Evolutionary conservation across 2,329 filamentous ascomycete genomes (phyloP).

Genomic region (Botrytis byssoidea): DNA sequence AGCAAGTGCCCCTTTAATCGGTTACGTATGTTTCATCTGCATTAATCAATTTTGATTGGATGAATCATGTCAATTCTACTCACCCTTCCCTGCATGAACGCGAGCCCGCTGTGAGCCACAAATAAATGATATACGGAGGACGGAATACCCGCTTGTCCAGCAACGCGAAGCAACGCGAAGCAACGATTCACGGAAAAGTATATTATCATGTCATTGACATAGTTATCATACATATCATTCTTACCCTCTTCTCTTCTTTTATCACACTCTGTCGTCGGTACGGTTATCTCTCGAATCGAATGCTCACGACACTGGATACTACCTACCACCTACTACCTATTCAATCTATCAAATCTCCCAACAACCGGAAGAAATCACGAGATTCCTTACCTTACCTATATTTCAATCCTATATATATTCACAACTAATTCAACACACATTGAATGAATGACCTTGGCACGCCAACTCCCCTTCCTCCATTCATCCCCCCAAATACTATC

Average conservation of each 20-base stretch:
- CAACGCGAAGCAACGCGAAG: neutral
- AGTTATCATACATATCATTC: neutral
- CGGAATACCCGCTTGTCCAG: neutral
- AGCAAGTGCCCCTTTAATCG: neutral
- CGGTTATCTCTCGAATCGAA: neutral
- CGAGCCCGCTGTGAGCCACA: neutral
- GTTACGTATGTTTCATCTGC: neutral
- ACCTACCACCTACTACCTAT: neutral
- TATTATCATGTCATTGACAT: neutral
- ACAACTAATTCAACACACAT: too few species aligned
- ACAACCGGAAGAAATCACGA: neutral
- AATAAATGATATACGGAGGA: neutral
- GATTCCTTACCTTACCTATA: too few species aligned
- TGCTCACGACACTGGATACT: neutral
- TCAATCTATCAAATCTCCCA: neutral
- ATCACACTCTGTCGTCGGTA: neutral
- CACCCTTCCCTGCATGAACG: neutral
- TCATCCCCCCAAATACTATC: neutral
- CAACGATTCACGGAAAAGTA: neutral
- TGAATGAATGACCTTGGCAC: neutral
- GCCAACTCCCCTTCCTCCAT: neutral
- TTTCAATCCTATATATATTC: too few species aligned
- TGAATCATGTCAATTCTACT: neutral
- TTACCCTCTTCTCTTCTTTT: neutral
- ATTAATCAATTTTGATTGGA: conserved; percentile 11